Evolutionary conservation across 371 early-diverging fungal genomes (phyloP).

Genomic region (Mortierella sp.): DNA sequence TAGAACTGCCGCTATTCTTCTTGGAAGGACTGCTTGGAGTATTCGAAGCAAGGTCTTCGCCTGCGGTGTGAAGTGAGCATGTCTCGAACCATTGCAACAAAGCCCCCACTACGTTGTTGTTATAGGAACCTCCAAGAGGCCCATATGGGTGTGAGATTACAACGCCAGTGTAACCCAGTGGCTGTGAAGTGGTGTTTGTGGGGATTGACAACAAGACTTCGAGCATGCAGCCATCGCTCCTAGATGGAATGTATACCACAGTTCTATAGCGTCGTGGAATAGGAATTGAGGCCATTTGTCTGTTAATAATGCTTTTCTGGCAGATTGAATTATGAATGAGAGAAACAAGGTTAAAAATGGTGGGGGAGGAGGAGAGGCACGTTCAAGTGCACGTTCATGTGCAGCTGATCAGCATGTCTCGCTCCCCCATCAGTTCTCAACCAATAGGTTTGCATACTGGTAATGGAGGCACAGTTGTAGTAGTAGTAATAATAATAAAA

Average conservation of each 20-base stretch:
- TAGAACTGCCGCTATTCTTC: conserved; percentile 5
- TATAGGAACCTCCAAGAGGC: conserved; percentile 50
- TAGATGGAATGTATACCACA: conserved; percentile 47
- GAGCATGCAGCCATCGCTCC: conserved; percentile 39
- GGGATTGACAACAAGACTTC: conserved; percentile 52
- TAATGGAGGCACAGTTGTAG: too few relatives aligned
- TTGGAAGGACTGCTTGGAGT: conserved; percentile 5
- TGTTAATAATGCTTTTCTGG: neutral
- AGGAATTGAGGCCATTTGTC: conserved; percentile 51
- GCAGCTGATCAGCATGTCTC: too few relatives aligned
- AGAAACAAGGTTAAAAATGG: neutral
- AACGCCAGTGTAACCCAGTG: conserved; percentile 40
- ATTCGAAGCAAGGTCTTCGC: conserved; percentile 6
- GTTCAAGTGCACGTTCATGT: neutral
- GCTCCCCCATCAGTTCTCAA: too few relatives aligned
- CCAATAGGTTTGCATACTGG: too few relatives aligned
- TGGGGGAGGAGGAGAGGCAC: neutral
- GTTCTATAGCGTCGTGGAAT: conserved; percentile 45
- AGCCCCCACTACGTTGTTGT: conserved; percentile 54
- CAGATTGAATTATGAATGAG: neutral
- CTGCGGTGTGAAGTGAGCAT: conserved; percentile 21
- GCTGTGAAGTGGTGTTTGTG: conserved; percentile 25
- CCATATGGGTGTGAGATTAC: conserved; percentile 55
- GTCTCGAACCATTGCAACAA: conserved; percentile 56
- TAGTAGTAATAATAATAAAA: too few relatives aligned